phyloP scores from a whole-genome alignment of 163 green algal genomes.

The Smithsoniella earleae region DNA sequence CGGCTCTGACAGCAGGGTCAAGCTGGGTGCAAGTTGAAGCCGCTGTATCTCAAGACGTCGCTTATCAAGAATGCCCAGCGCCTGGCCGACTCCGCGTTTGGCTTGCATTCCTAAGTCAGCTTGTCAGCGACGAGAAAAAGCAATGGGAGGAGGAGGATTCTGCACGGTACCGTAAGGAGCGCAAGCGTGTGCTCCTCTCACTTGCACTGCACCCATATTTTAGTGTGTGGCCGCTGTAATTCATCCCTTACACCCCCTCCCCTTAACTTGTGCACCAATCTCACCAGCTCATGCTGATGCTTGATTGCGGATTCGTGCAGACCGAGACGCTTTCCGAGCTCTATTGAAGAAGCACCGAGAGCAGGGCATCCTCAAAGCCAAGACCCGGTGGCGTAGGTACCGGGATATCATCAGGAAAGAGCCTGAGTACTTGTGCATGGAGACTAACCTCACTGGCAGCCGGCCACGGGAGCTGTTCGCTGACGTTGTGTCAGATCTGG shows the following conservation, averaged over 20 bases:
- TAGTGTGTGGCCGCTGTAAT: background rate
- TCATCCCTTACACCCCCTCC: no score
- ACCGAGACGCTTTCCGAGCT: conserved; percentile 63
- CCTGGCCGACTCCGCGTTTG: conserved; percentile 11
- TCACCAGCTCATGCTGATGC: conserved; percentile 41
- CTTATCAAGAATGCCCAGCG: background rate
- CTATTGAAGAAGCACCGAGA: conserved; percentile 53
- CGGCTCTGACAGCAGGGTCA: background rate
- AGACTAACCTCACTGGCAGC: background rate
- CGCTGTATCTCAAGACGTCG: background rate
- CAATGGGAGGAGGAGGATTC: conserved; percentile 55
- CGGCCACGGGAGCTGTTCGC: conserved; percentile 7
- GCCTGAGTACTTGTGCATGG: conserved; percentile 18
- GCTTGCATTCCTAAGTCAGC: conserved; percentile 40
- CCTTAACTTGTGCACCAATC: no score
- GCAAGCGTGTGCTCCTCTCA: background rate
- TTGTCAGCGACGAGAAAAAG: conserved; percentile 63
- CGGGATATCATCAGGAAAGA: conserved; percentile 26
- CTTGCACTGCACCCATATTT: background rate
- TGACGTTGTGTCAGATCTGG: background rate
- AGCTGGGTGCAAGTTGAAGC: background rate
- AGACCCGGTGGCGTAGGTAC: conserved; percentile 11
- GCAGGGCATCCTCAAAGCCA: conserved; percentile 13
- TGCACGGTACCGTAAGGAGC: conserved; percentile 49
- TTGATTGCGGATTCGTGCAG: no score